phyloP scores from a whole-genome alignment of 2,329 filamentous ascomycete genomes.

The Periglandula ipomoeae region DNA sequence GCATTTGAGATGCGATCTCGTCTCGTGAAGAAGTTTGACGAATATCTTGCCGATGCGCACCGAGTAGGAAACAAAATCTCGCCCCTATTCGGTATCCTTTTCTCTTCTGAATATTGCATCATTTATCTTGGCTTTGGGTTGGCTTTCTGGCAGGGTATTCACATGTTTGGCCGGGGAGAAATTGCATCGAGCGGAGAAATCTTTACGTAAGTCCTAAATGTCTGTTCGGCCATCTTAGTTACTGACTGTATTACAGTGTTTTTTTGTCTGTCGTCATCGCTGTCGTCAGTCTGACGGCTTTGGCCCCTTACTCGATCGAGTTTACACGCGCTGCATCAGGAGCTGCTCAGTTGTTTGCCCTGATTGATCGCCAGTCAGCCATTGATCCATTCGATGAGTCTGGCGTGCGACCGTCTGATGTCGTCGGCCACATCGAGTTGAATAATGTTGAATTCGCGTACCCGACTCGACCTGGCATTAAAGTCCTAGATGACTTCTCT shows the following conservation, averaged over 20 bases:
- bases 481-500: background rate
- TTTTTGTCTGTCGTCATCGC: constrained; percentile 30
- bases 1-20: constrained; percentile 40
- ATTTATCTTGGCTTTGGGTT: constrained; percentile 38
- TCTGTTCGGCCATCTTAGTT: constrained; percentile 40
- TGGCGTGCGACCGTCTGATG: constrained; percentile 20
- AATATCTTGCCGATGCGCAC: constrained; percentile 30
- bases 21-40: constrained; percentile 31
- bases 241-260: constrained; percentile 22
- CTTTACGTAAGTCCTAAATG: constrained; percentile 30
- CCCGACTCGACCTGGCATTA: constrained; percentile 2
- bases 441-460: constrained; percentile 36
- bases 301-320: constrained; percentile 28
- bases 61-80: constrained; percentile 33
- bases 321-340: constrained; percentile 35
- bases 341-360: constrained; percentile 35
- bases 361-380: constrained; percentile 34
- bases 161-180: constrained; percentile 35
- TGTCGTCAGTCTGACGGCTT: constrained; percentile 23
- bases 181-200: constrained; percentile 28
- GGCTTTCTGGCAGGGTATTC: constrained; percentile 43
- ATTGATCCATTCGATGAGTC: constrained; percentile 33
- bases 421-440: constrained; percentile 38
- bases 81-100: constrained; percentile 32
- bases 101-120: constrained; percentile 36